Conservation (phyloP, 2,329 filamentous ascomycete species). For the Sporothrix humicola region DNA sequence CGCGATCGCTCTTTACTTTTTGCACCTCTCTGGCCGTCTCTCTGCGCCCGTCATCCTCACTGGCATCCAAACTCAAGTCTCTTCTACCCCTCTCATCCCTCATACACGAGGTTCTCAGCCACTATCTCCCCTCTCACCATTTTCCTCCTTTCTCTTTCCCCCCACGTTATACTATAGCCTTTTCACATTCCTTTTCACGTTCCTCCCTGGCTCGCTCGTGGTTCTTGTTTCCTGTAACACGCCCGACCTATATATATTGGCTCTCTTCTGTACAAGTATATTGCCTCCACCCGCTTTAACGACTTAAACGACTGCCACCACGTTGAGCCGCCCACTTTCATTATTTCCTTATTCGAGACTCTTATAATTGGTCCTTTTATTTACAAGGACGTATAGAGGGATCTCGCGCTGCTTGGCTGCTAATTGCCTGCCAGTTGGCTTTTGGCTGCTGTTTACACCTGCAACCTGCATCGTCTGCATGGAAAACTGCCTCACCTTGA, state of each 20-base stretch:
- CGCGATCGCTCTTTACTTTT: background rate
- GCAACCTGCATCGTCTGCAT: slow-evolving; percentile 24
- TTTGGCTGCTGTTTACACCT: slow-evolving; percentile 19
- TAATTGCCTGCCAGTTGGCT: background rate
- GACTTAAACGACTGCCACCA: background rate
- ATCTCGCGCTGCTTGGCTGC: background rate
- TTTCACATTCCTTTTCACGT: too few species aligned
- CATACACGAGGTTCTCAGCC: background rate
- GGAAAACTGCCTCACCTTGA: slow-evolving; percentile 30
- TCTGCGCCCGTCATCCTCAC: background rate
- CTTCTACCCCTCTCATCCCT: background rate
- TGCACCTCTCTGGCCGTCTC: background rate
- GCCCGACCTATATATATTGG: slow-evolving; percentile 25
- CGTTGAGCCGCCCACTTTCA: slow-evolving; percentile 8
- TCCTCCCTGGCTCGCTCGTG: background rate
- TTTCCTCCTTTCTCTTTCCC: background rate
- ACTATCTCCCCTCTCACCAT: background rate
- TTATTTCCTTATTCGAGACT: too few species aligned
- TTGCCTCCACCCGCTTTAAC: slow-evolving; percentile 15
- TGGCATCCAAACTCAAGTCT: background rate
- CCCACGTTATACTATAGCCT: background rate
- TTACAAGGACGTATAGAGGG: too few species aligned
- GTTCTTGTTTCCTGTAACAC: slow-evolving; percentile 20
- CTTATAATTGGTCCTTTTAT: too few species aligned
- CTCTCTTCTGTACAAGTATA: slow-evolving; percentile 17